These are phyloP conservation scores for Cyberlindnera euphorbiae DNA, from an alignment of 805 yeast species.

Conservation along the genomic window DNA sequence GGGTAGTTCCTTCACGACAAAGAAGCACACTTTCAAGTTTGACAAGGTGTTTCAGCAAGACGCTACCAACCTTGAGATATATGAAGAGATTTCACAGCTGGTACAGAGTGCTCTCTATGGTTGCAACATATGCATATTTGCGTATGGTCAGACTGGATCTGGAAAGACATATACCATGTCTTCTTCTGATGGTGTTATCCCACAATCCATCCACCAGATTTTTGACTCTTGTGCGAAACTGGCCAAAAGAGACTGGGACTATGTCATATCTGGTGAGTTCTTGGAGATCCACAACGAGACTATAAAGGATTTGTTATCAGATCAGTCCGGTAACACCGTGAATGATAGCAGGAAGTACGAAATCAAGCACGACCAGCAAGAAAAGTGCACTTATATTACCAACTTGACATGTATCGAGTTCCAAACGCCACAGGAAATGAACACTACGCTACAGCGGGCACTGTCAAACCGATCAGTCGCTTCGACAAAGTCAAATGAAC, in stretches of 20 bases:
- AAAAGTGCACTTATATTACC: conserved; percentile 52
- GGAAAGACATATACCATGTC: conserved; percentile 95
- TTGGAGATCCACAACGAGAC: conserved; percentile 87
- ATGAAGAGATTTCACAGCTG: conserved; percentile 80
- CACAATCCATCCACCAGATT: conserved; percentile 66
- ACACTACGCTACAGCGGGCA: conserved; percentile 48
- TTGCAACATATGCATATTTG: conserved; percentile 85
- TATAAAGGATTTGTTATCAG: conserved; percentile 58
- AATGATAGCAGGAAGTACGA: conserved; percentile 44
- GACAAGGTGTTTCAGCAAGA: conserved; percentile 68
- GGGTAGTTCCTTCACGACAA: no score
- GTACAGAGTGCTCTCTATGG: conserved; percentile 88
- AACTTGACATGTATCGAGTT: conserved; percentile 51
- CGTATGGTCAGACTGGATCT: conserved; percentile 96
- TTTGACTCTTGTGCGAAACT: conserved; percentile 50
- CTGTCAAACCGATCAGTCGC: conserved; percentile 68
- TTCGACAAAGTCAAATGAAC: conserved; percentile 71
- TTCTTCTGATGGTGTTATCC: conserved; percentile 71
- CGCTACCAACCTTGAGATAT: conserved; percentile 57
- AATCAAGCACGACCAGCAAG: conserved; percentile 60
- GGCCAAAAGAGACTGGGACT: conserved; percentile 54
- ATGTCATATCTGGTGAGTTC: conserved; percentile 63
- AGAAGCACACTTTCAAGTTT: conserved; percentile 49
- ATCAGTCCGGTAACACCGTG: conserved; percentile 11
- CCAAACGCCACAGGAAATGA: conserved; percentile 43